These are phyloP conservation scores for Aschersonia sp. DNA, from an alignment of 2,329 filamentous ascomycete genomes.

Conservation along the genomic window DNA sequence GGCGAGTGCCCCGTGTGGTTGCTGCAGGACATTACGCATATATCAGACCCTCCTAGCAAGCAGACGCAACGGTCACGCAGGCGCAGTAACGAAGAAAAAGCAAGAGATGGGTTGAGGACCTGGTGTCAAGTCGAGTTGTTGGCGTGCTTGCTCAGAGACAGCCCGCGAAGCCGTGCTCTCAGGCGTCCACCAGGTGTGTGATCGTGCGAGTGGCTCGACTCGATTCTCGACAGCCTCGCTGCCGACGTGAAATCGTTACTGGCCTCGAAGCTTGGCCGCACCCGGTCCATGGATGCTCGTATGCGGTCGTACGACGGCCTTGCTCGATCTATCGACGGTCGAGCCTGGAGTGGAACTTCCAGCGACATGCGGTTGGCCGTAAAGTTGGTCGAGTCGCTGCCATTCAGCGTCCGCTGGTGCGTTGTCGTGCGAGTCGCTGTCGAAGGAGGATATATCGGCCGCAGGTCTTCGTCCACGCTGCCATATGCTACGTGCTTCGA, in stretches of 20 bases:
- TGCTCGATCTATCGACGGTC: constrained; percentile 51
- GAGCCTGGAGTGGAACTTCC: constrained; percentile 14
- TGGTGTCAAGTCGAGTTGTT: neutral
- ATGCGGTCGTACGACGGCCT: constrained; percentile 82
- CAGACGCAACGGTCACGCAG: neutral
- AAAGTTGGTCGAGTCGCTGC: constrained; percentile 88
- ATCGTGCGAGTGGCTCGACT: constrained; percentile 47
- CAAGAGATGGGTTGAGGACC: neutral
- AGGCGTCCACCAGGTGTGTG: constrained; percentile 11
- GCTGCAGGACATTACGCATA: too few species aligned
- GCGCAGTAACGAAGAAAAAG: neutral
- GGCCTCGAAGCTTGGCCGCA: constrained; percentile 71
- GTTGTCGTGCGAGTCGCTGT: constrained; percentile 61
- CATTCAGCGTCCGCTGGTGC: constrained; percentile 75
- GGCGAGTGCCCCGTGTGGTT: neutral
- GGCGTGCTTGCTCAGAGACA: constrained; percentile 27
- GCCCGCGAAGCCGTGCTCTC: constrained; percentile 23
- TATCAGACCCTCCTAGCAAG: too few species aligned
- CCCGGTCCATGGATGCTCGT: constrained; percentile 73
- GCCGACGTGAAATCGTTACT: constrained; percentile 88
- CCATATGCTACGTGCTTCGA: constrained; percentile 42
- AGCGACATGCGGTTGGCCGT: constrained; percentile 51
- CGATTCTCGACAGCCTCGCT: constrained; percentile 69
- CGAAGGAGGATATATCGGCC: constrained; percentile 88
- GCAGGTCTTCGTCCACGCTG: constrained; percentile 71